Percentiles rank a stretch among this genome's conserved stretches.
Conservation (phyloP, 352 stramenopile species). For the Phytopythium boreale region DNA sequence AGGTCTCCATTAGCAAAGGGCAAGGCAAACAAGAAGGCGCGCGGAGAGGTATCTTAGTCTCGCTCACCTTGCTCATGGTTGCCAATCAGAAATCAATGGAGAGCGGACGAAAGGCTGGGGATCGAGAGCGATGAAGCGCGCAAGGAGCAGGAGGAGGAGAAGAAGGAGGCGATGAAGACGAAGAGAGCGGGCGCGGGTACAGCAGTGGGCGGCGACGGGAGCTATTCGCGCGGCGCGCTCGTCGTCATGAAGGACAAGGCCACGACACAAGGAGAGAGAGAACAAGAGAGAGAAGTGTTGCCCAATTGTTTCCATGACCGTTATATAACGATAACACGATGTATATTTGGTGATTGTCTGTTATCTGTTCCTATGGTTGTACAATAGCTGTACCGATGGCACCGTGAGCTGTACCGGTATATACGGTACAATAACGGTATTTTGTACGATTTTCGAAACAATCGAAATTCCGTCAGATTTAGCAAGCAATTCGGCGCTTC, state of each 20-base stretch:
- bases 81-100: background rate
- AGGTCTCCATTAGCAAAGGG: background rate
- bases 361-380: no score
- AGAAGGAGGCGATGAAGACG: background rate
- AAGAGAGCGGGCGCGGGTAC: no score
- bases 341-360: no score
- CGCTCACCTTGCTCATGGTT: constrained; percentile 2
- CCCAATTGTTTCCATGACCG: no score
- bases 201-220: no score
- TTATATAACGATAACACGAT: no score
- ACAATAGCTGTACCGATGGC: no score
- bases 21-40: no score
- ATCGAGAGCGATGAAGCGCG: background rate
- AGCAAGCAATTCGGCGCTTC: no score
- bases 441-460: background rate
- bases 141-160: background rate
- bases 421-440: no score
- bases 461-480: background rate
- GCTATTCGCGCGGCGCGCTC: background rate
- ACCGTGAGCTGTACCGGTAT: background rate
- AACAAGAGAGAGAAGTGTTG: no score
- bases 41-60: no score
- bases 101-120: background rate
- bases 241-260: background rate
- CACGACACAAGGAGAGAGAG: background rate